Evolutionary conservation across 768 basidiomycete species (phyloP).

Genomic region (Pulveroboletus sp.): DNA sequence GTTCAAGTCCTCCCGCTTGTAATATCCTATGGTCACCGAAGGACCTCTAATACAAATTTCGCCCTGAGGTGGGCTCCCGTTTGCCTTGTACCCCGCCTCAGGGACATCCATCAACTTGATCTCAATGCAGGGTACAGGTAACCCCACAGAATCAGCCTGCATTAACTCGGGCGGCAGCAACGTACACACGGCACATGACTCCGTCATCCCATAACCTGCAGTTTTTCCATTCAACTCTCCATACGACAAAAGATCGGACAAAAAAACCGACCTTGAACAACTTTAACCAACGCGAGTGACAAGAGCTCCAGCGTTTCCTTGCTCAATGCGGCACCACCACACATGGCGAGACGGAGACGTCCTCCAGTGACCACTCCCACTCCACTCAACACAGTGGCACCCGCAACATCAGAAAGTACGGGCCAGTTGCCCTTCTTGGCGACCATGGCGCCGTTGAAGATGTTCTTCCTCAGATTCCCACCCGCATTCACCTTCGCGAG

Average conservation of each 20-base stretch:
- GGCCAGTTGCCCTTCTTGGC: conserved; percentile 73
- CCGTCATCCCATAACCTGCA: conserved; percentile 94
- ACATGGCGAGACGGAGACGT: conserved; percentile 69
- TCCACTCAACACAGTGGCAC: conserved; percentile 67
- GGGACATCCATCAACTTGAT: conserved; percentile 80
- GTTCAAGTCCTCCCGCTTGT: conserved; percentile 87
- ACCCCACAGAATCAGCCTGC: conserved; percentile 71
- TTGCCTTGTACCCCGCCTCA: conserved; percentile 80
- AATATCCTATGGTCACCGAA: conserved; percentile 85
- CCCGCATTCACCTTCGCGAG: conserved; percentile 69
- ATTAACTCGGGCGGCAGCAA: conserved; percentile 82
- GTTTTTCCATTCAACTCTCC: conserved; percentile 1
- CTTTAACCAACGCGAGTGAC: conserved; percentile 67
- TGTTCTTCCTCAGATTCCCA: conserved; percentile 59
- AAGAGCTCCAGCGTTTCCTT: conserved; percentile 90
- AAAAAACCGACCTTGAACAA: conserved; percentile 70
- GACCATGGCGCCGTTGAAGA: conserved; percentile 77
- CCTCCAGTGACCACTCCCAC: conserved; percentile 87
- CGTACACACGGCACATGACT: conserved; percentile 86
- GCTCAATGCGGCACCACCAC: conserved; percentile 84
- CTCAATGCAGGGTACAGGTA: conserved; percentile 85
- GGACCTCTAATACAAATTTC: conserved; percentile 89
- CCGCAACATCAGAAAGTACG: conserved; percentile 60
- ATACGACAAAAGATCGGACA: not conserved
- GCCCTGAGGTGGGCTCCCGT: conserved; percentile 70